Evolutionary conservation across 2,329 filamentous ascomycete genomes (phyloP), one percentile per base, ranked within the genome.

Genomic region (Penicillium sp.): DNA sequence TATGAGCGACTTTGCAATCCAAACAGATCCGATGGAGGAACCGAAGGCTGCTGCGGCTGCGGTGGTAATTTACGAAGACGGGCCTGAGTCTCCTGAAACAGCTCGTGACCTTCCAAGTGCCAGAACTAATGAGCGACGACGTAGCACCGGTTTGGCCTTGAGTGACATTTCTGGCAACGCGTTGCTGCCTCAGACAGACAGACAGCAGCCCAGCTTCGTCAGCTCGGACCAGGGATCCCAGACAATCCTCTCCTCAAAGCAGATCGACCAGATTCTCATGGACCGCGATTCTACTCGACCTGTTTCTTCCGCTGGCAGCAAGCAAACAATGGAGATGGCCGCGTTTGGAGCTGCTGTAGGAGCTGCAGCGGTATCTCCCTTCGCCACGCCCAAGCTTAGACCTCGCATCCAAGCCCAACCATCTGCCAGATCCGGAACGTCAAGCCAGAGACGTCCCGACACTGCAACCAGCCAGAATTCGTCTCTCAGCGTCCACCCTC

Each of bases 211-310:
- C 17, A 67, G 60, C 67, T 73, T 72, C 42, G 74, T 78, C 56
- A 89, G 83, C 61, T 79, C 82, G 20, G 91, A 96, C 68, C 88
- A 90, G 65, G 86, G 88, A 55, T 89, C 90, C 14, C 94, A 97
- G 77, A 97, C 93, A 25, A 83, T 89, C 41, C 81, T 97, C 34
- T 96, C 92, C n/a, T 86, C 90, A 0, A 86, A 90, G 52, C 88
- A 90, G 57, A 91, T 96, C 63, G 92, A 96, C 66, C 84, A 86
- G 57, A 82, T 96, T 69, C 77, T 96, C 57, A 83, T 84, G 65
- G 81, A 83, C 55, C 86, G 85, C 67, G 71, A 73, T 52, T 69
- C 69, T 45, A 28, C 68, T 35, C 70, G 72, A 14, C 71, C 74
- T 8, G 60, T 73, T 17, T 70, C 73, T 54, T 71, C 77, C 37